Evolutionary conservation across 2,329 filamentous ascomycete genomes (phyloP), one percentile per base, ranked within the genome.

Genomic region (Leptographium radiaticola): DNA sequence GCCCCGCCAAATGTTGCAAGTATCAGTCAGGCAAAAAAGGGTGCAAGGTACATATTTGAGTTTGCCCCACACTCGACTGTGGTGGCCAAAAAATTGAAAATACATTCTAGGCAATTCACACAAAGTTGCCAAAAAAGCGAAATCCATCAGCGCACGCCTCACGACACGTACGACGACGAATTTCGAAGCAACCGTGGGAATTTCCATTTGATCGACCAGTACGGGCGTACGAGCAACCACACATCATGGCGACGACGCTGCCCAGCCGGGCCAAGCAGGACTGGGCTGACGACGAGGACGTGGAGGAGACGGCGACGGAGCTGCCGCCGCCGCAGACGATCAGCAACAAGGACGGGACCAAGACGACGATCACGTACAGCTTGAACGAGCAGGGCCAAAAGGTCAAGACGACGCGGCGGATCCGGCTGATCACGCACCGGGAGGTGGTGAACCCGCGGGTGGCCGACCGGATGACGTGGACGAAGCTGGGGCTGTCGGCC

Each of bases 271-370:
- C 58, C 47, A 76, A 75, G 68, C 74, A 76, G 63, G 90, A 96
- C 79, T 97, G 91, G 91, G 91, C 93, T 69, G 93, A 97, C 75
- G 88, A 93, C 68, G 89, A 95, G 68, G 87, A 91, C 66, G 85
- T 89, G 72, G 86, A 93, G 71, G 81, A 86, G 74, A 75, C 69
- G 49, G 65, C 69, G 51, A 70, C 71, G 60, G 78, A 81, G 55
- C 86, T 98, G 63, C 93, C 93, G 57, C 80, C 87, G 62, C 83
- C 87, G 62, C 86, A 93, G 74, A 87, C 91, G 63, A 91, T 89
- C 69, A 86, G 85, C 69, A 97, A 98, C 82, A 95, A 96, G 75
- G 93, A 98, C 71, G 93, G 94, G 68, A 95, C 89, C 64, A 95
- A 96, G 75, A 98, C 94, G 48, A 86, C 93, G 63, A 84, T 95